Base-by-base conservation (phyloP, 495 filamentous ascomycete species). In the Aspergillus haitiensis region DNA sequence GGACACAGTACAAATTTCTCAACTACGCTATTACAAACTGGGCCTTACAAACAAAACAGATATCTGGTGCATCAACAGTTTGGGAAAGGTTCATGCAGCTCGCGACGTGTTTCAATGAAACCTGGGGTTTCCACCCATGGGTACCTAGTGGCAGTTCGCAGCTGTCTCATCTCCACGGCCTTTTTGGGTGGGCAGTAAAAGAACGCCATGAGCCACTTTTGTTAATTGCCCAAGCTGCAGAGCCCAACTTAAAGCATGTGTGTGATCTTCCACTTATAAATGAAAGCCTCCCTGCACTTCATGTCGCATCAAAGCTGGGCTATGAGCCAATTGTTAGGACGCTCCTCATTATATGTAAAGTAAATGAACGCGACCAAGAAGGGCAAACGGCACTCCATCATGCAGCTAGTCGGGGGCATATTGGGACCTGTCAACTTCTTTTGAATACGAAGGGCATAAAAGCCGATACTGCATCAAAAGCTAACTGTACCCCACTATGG, bases 101-200 rank as follows among this genome's bases (percentile, higher is more conserved):
- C 16, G 58, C 62, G 3, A 12, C 57, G 35, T 47, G 32, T 44
- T 63, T 64, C 33, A 67, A 69, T 51, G 64, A 69, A 15, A 61
- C 59, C 42, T 69, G 67, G 64, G 59, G 64, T 39, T 60, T 71
- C 40, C 64, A 69, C 53, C 68, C 66, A 44, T 69, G 63, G 68
- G 12, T 52, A 1, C 7, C 55, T 35, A 63, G 63, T 21, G 68
- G 68, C 8, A 60, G 63, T 27, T 70, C 66, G 42, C 34, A 46
- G 35, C 7, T 8, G 16, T 70, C 66, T 1, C 64, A 55, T 49
- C n/a, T 68, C 6, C 68, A 68, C 61, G 55, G 53, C 13, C 64
- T 71, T 13, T 63, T 71, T 42, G 62, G 65, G 42, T 70, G 62
- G 62, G 62, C 65, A 37, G 59, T 70, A 3, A 67, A 52, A 13